Evolutionary conservation across 495 filamentous ascomycete genomes (phyloP).

Genomic region (Aspergillus leporis): DNA sequence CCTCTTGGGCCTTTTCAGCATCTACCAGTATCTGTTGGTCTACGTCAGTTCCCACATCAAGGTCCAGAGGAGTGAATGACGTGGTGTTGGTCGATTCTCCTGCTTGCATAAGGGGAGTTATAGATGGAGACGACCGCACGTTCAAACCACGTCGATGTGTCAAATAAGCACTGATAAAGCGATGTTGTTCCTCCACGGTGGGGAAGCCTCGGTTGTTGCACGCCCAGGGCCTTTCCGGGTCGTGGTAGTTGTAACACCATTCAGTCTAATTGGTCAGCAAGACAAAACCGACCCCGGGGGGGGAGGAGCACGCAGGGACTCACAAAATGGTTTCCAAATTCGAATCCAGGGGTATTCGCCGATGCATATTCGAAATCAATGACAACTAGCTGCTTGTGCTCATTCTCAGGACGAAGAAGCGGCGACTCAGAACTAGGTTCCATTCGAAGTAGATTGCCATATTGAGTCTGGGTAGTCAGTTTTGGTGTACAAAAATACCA

Average conservation of each 20-base stretch:
- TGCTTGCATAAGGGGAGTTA: constrained; percentile 41
- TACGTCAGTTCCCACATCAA: constrained; percentile 33
- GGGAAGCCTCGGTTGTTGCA: constrained; percentile 74
- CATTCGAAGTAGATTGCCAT: constrained; percentile 94
- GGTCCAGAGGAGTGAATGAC: constrained; percentile 35
- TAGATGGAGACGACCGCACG: constrained; percentile 55
- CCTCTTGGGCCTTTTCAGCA: constrained; percentile 60
- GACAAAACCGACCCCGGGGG: neutral
- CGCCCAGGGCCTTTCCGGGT: constrained; percentile 59
- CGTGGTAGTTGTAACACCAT: constrained; percentile 98
- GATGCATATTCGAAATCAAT: constrained; percentile 99
- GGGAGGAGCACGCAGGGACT: constrained; percentile 26
- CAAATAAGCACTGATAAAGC: constrained; percentile 85
- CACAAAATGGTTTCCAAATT: constrained; percentile 98
- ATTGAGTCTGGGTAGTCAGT: constrained; percentile 73
- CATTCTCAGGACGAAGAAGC: constrained; percentile 80
- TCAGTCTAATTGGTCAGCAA: constrained; percentile 55
- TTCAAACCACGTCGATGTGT: constrained; percentile 67
- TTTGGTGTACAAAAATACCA: constrained; percentile 5
- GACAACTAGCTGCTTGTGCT: constrained; percentile 92
- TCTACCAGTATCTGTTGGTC: constrained; percentile 34
- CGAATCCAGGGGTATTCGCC: constrained; percentile 81
- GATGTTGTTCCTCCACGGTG: constrained; percentile 73
- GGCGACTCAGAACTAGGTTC: constrained; percentile 82
- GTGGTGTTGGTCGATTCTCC: constrained; percentile 31